Evolutionary conservation across 306 rosid species (phyloP), one percentile per base, ranked within the genome.

Genomic region (Vigna nakashimae): DNA sequence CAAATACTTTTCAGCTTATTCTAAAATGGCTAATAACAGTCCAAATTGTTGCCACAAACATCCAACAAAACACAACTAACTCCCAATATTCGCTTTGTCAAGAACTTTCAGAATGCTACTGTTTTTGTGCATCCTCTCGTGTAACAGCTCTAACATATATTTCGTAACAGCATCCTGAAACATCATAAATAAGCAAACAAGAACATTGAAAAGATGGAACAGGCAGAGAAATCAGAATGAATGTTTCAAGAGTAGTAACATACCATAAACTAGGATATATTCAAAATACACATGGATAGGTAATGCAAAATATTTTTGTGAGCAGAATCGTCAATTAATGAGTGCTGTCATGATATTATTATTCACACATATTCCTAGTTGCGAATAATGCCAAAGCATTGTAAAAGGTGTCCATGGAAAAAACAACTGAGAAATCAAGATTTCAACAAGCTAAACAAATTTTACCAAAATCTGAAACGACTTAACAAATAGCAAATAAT

Each of bases 141-240:
- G 64, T 68, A 48, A 75, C 60, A 10, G 88, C 89, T 81, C 22
- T 92, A 45, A 89, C 89, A 46, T 91, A 89, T 79, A 95, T 82
- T 87, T 92, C 98, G 17, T 92, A 95, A 88, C 90, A 85, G 85
- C 89, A 85, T 56, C 97, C 96, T 91, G 90, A 79, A 69, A 79
- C 76, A 71, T 75, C 65, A 64, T n/a, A 32, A 65, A 79, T 64
- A 69, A 50, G 32, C 53, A 79, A 20, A 42, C 58, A 71, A 79
- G 77, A 68, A 77, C n/a, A 65, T 65, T 74, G 57, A 79, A 48
- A 49, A 43, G 45, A 38, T 42, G 68, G 56, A 28, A 49, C 55
- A 49, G 59, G 38, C 28, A 20, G 46, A 49, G 17, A 74, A 48
- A 51, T 24, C 8, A 42, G 18, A 11, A 66, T 20, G 49, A 20